phyloP scores from a whole-genome alignment of 2,329 filamentous ascomycete genomes.

The Calonectria honghensis region DNA sequence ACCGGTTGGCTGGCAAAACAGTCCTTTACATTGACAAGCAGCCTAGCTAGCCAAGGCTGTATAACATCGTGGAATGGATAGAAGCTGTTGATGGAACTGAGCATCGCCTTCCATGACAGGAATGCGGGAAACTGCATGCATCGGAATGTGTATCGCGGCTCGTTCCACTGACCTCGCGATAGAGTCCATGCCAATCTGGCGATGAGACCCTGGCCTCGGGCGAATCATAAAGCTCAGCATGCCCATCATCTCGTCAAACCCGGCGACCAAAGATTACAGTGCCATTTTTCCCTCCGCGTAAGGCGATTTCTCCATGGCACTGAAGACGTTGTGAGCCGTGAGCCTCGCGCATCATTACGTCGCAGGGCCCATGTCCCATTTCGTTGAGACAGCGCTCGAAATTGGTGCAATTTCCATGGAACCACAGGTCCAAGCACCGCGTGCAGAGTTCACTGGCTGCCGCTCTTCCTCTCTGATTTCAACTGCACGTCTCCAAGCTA shows the following conservation, averaged over 20 bases:
- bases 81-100: slow-evolving; percentile 11
- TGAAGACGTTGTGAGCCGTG: slow-evolving; percentile 18
- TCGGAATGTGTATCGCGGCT: slow-evolving; percentile 10
- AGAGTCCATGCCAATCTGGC: slow-evolving; percentile 7
- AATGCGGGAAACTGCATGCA: slow-evolving; percentile 20
- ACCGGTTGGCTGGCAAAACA: not conserved
- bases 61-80: slow-evolving; percentile 14
- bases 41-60: slow-evolving; percentile 1
- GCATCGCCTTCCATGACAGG: slow-evolving; percentile 5
- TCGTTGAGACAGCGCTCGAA: slow-evolving; percentile 31
- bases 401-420: slow-evolving; percentile 38
- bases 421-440: slow-evolving; percentile 11
- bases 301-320: not conserved
- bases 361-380: slow-evolving; percentile 21
- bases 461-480: slow-evolving; percentile 13
- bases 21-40: not conserved
- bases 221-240: slow-evolving; percentile 3
- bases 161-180: slow-evolving; percentile 2
- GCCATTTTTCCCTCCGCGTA: slow-evolving; percentile 14
- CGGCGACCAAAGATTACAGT: slow-evolving; percentile 2
- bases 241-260: slow-evolving; percentile 11
- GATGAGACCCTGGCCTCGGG: not conserved
- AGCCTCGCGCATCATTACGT: slow-evolving; percentile 25
- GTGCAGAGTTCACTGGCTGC: slow-evolving; percentile 19
- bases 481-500: not conserved